phyloP scores from a whole-genome alignment of 2,329 filamentous ascomycete genomes.

The Pseudogymnoascus sp. region DNA sequence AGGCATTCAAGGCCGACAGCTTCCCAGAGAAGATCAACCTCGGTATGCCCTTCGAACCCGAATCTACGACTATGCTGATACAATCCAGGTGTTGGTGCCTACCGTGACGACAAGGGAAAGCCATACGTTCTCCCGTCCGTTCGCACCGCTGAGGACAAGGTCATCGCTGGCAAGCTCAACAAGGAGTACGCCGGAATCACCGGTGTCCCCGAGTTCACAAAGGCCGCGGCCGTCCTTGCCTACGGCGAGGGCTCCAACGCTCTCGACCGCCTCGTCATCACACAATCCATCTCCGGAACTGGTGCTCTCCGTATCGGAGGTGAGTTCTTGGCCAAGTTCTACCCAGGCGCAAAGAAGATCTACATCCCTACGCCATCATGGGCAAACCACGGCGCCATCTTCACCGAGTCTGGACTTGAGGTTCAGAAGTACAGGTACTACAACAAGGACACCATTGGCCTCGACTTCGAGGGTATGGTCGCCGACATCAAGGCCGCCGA shows the following conservation, averaged over 20 bases:
- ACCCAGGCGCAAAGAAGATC: slow-evolving; percentile 84
- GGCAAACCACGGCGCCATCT: slow-evolving; percentile 97
- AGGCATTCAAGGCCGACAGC: slow-evolving; percentile 96
- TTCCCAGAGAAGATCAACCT: slow-evolving; percentile 97
- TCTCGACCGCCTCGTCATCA: slow-evolving; percentile 77
- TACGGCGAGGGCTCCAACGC: slow-evolving; percentile 75
- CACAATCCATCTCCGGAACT: slow-evolving; percentile 96
- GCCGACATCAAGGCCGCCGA: slow-evolving; percentile 85
- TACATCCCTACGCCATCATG: slow-evolving; percentile 95
- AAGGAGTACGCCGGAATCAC: slow-evolving; percentile 99
- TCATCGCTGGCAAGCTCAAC: slow-evolving; percentile 70
- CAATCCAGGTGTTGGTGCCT: slow-evolving; percentile 75
- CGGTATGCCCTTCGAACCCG: slow-evolving; percentile 43
- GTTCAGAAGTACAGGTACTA: slow-evolving; percentile 98
- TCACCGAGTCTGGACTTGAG: slow-evolving; percentile 83
- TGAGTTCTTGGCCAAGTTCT: slow-evolving; percentile 87
- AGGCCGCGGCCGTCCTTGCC: slow-evolving; percentile 80
- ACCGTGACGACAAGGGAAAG: slow-evolving; percentile 97
- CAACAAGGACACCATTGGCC: slow-evolving; percentile 95
- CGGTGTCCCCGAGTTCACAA: slow-evolving; percentile 88
- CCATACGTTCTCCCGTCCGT: slow-evolving; percentile 96
- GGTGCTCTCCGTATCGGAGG: slow-evolving; percentile 91
- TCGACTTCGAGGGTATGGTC: slow-evolving; percentile 92
- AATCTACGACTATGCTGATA: slow-evolving; percentile 13
- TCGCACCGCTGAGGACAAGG: slow-evolving; percentile 76